Base-by-base conservation (phyloP, 768 basidiomycete genomes). In the Candolleomyces eurysporus region DNA sequence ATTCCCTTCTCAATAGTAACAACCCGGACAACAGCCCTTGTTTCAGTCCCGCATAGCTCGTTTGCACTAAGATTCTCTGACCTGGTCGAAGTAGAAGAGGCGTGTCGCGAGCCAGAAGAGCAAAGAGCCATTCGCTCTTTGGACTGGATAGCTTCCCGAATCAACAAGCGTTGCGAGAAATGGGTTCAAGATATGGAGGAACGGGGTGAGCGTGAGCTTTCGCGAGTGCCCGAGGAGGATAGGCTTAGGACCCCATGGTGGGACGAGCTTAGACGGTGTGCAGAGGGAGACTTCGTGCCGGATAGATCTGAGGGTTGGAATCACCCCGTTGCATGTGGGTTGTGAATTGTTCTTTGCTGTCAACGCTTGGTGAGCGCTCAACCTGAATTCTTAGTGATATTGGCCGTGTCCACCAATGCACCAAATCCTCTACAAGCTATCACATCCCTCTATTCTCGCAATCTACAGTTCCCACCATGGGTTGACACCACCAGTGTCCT, bases 141-240 rank as follows among this genome's bases (percentile, higher is more conserved):
- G 65, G 92, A 94, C 75, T 94, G 92, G 92, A 88, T 94, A 64
- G 82, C 89, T 42, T 84, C 84, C 11, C 85, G 92, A 52, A 86
- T 94, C 58, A 74, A 78, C 46, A 80, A 78, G 63, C 80, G 85
- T 60, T 87, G 86, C 61, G 73, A 80, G 8, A 83, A 79, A 69
- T 94, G 92, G 92, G 80, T 91, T 32, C 84, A 86, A 46, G 85
- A 90, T 67, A 68, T 87, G 48, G 85, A 90, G 61, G 73, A 32
- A 61, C 73, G 3, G 76, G 61, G 61, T 16, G 70, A 76, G 16
- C 81, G 19, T 10, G 54, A 56, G 40, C n/a, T 56, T 7, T 56
- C 21, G n/a, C 31, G 19, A 21, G 54, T 80, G 50, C 77, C 75
- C 11, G 78, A 80, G 49, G 75, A 71, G 42, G 75, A 82, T 46